Evolutionary conservation across 306 rosid genomes (phyloP), one percentile per base, ranked within the genome.

Genomic region (Inga leiocalycina): DNA sequence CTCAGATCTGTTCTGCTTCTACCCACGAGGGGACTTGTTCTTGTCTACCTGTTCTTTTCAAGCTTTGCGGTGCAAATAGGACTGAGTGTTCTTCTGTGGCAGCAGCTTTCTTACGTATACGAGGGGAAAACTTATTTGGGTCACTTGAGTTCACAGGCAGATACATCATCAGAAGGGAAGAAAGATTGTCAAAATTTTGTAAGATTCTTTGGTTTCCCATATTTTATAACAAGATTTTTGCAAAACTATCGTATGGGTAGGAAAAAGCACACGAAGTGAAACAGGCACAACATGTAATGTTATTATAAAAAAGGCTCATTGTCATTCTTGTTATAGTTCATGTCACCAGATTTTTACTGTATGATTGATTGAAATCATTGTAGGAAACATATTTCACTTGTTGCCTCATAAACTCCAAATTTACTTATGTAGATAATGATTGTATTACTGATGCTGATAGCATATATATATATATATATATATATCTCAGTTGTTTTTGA

Each of bases 21-120:
- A 68, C 88, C 98, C n/a, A 22, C 91, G 37, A 91, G 95, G 80
- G 99, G 97, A 56, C 83, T 96, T 73, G 80, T 92, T 81, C 94
- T 94, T 72, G 84, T 82, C 22, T 96, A 96, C 88, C 92, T 96
- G 9, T 92, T 94, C 74, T 70, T 94, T 79, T 83, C 97, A 0
- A 92, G 94, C 78, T 86, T 93, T 85, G 87, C 99, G 0, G 87
- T 96, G 86, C 89, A 74, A 78, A 81, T 94, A 56, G 99, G 99
- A 67, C 77, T 96, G 81, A 75, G 84, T 34, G 48, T 92, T 71
- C 99, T 96, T 88, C 90, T 96, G 68, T 96, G 98, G 95, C 97
- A 96, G 90, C 99, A 96, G 78, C 97, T 96, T 64, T 87, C 84
- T 79, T 92, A 79, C 62, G 89, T 96, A 71, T 96, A 94, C 30